Conservation (phyloP, 1,284 basidiomycete genomes). For the Xerocomus alliaceus region DNA sequence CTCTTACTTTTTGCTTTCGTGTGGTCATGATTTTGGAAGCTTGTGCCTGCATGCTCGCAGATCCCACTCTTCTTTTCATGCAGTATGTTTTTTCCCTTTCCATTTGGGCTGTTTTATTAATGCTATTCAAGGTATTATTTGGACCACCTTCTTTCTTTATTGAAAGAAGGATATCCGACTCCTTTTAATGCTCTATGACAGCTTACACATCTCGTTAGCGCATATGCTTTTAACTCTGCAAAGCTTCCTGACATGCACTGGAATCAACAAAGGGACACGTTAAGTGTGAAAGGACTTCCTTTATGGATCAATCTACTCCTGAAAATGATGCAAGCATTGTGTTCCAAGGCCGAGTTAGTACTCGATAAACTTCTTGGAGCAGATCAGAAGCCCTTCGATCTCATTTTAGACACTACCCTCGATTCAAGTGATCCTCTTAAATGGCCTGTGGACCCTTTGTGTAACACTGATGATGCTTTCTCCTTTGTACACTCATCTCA, state of each 20-base stretch:
- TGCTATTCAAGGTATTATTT: neutral
- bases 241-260: slow-evolving; percentile 3
- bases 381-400: neutral
- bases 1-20: neutral
- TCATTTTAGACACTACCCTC: neutral
- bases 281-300: neutral
- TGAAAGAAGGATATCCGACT: slow-evolving; percentile 2
- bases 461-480: neutral
- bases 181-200: neutral
- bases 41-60: neutral
- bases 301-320: neutral
- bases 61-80: neutral
- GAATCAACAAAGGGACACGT: neutral
- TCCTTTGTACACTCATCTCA: neutral
- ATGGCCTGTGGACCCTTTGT: slow-evolving; percentile 7
- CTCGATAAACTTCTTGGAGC: neutral
- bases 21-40: neutral
- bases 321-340: neutral
- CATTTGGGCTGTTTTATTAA: neutral
- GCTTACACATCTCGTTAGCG: neutral
- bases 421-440: neutral
- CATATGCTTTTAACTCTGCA: neutral
- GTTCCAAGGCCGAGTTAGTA: neutral
- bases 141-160: neutral
- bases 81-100: neutral